Conservation (phyloP, 1,284 basidiomycete species). For the Fistulina hepatica region DNA sequence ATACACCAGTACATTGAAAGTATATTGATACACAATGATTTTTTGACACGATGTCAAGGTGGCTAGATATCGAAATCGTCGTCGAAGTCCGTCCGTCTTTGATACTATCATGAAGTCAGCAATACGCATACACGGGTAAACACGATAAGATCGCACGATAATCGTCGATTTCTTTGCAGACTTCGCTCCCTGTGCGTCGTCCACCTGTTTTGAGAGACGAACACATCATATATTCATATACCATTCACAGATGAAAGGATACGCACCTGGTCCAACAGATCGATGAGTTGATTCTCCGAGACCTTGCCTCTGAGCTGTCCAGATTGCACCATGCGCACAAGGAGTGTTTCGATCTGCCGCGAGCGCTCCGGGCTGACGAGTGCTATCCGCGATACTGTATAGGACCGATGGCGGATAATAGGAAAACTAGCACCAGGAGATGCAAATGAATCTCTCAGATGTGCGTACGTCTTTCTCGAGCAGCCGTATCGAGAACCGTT, state of each 20-base stretch:
- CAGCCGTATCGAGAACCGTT: constrained; percentile 80
- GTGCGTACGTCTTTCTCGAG: constrained; percentile 84
- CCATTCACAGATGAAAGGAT: constrained; percentile 1
- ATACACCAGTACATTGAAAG: too few species aligned
- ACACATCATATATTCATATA: constrained; percentile 2
- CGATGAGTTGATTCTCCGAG: constrained; percentile 83
- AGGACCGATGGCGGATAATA: constrained; percentile 2
- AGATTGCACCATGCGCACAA: constrained; percentile 84
- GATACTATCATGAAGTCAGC: constrained; percentile 39
- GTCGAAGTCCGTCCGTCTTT: constrained; percentile 59
- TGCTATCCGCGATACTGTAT: constrained; percentile 68
- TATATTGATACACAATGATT: too few species aligned
- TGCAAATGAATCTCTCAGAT: not conserved
- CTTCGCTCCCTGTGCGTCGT: constrained; percentile 45
- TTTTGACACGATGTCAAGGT: too few species aligned
- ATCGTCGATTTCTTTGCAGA: constrained; percentile 51
- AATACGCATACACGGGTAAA: constrained; percentile 1
- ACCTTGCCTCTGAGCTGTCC: constrained; percentile 86
- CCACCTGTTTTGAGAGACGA: constrained; percentile 48
- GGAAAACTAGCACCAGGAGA: not conserved
- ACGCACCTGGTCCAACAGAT: constrained; percentile 81
- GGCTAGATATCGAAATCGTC: constrained; percentile 58
- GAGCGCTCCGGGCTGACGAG: constrained; percentile 88
- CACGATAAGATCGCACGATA: constrained; percentile 44
- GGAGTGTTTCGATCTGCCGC: constrained; percentile 74